Evolutionary conservation across 2,329 filamentous ascomycete genomes (phyloP).

Genomic region (Nemania diffusa): DNA sequence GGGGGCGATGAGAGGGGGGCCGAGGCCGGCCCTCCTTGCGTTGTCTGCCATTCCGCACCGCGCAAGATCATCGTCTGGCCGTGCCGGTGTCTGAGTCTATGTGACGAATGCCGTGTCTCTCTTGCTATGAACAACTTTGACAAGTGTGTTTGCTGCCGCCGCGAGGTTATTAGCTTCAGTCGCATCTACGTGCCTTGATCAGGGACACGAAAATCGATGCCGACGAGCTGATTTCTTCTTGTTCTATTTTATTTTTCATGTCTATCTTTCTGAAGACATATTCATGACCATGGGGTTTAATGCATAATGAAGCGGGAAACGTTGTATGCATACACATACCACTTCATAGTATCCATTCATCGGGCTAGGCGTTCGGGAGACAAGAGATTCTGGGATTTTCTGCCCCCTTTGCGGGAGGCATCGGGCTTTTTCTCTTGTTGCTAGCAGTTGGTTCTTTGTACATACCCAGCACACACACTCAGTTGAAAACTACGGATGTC

Average conservation of each 20-base stretch:
- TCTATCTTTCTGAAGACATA: conserved; percentile 1
- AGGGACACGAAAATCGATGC: neutral
- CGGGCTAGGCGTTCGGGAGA: conserved; percentile 23
- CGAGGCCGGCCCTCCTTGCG: conserved; percentile 82
- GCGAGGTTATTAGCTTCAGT: conserved; percentile 89
- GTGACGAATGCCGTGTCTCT: conserved; percentile 93
- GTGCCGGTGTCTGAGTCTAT: conserved; percentile 91
- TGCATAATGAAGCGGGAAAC: conserved; percentile 18
- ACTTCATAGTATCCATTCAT: conserved; percentile 29
- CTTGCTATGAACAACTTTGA: conserved; percentile 97
- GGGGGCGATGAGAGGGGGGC: conserved; percentile 24
- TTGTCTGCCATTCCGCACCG: conserved; percentile 89
- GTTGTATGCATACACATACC: neutral
- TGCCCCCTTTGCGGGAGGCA: neutral
- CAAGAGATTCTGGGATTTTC: neutral
- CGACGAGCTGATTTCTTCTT: neutral
- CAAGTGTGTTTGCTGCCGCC: conserved; percentile 92
- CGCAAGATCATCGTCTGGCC: conserved; percentile 95
- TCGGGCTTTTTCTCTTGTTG: neutral
- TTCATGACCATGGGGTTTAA: conserved; percentile 18
- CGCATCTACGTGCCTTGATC: conserved; percentile 82
- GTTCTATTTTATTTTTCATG: neutral
- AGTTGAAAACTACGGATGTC: neutral
- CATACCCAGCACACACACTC: neutral
- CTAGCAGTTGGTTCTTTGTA: neutral